Evolutionary conservation across 192 early-diverging fungal genomes (phyloP), one percentile per base, ranked within the genome.

Genomic region (Coemansia sp.): DNA sequence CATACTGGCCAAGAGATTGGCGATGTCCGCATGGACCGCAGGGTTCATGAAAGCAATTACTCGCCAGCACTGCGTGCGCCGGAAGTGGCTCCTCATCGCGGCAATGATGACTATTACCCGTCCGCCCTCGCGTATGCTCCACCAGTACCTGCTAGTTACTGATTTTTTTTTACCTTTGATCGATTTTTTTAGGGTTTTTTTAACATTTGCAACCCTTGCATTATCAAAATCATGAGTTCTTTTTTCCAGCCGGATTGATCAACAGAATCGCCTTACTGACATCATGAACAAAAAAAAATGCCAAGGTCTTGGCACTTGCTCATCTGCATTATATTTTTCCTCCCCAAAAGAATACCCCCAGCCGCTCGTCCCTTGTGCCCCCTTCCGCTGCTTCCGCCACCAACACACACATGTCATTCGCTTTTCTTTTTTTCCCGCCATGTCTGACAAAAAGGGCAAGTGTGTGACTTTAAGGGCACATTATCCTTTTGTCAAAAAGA

Each of bases 231-330:
- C 41, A 36, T 43, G 41, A 13, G 13, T 16, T 15, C 1, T 49
- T 16, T 27, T 31, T 3, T 31, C 15, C 27, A 20, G 49, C 3
- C 24, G 20, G 20, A 50, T 50, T 50, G 53, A 55, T 55, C 53
- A 27, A 55, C 53, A 9, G 27, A 55, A 55, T 55, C 12, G 10
- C 13, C 53, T 5, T 15, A 12, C 43, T 8, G 24, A 11, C 22
- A 50, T 50, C 47, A 36, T 6, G 36, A 44, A 31, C 27, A 29
- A 50, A 55, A 55, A 55, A 50, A 55, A 55, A 55, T 13, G 52
- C 52, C 52, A 55, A 55, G 52, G 10, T 55, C 52, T 55, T 55
- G 52, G 52, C 52, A 27, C 47, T 22, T n/a, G n/a, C 47, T 50
- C 10, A 55, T 55, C n/a, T 10, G 5, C n/a, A n/a, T 20, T 10